phyloP scores from a whole-genome alignment of 805 yeast genomes.

The Teunomyces aglyptinius region DNA sequence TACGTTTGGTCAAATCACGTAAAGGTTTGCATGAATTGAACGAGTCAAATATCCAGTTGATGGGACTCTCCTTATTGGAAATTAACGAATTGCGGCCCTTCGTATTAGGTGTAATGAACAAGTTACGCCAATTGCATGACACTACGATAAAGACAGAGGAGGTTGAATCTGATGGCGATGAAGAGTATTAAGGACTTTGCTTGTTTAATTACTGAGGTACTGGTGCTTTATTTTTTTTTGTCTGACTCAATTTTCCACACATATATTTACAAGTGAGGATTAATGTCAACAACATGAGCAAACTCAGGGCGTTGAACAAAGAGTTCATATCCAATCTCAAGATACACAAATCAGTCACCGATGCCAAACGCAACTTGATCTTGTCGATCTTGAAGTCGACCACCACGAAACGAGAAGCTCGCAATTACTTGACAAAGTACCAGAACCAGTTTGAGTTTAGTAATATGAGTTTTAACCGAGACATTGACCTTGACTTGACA shows the following conservation, averaged over 20 bases:
- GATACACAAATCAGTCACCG: conserved; percentile 31
- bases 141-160: conserved; percentile 10
- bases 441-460: conserved; percentile 41
- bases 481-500: conserved; percentile 5
- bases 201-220: background rate
- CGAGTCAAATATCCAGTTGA: conserved; percentile 78
- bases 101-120: conserved; percentile 76
- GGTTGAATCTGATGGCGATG: conserved; percentile 9
- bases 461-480: conserved; percentile 8
- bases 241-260: background rate
- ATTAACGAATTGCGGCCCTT: conserved; percentile 87
- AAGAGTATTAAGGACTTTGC: conserved; percentile 3
- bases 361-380: conserved; percentile 66
- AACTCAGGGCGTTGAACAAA: conserved; percentile 23
- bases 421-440: conserved; percentile 73
- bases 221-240: background rate
- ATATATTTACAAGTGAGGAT: background rate
- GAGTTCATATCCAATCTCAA: conserved; percentile 39
- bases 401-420: conserved; percentile 91
- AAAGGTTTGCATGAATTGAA: conserved; percentile 77
- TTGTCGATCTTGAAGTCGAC: conserved; percentile 83
- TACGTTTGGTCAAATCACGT: conserved; percentile 75
- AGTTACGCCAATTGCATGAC: conserved; percentile 56
- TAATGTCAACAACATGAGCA: conserved; percentile 22
- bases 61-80: conserved; percentile 79